Conservation (phyloP, 2,329 filamentous ascomycete genomes). For the Xylariomycetidae sp. region DNA sequence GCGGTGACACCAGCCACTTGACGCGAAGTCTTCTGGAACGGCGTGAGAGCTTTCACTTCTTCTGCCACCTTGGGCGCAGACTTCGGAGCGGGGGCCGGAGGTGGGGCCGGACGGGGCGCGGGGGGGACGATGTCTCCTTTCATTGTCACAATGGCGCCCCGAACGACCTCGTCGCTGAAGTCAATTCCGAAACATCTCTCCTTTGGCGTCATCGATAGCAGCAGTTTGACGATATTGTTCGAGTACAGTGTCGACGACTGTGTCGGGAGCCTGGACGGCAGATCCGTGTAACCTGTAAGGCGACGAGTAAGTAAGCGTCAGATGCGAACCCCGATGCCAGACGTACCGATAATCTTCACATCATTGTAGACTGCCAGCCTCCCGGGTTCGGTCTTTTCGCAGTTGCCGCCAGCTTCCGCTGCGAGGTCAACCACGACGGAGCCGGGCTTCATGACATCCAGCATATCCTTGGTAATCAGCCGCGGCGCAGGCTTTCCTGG, state of each 20-base stretch:
- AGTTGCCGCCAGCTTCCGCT: conserved; percentile 83
- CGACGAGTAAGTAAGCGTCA: conserved; percentile 25
- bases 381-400: conserved; percentile 71
- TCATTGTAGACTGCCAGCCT: conserved; percentile 66
- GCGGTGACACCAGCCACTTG: conserved; percentile 70
- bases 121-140: conserved; percentile 71
- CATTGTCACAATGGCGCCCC: conserved; percentile 75
- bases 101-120: conserved; percentile 60
- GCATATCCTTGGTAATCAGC: conserved; percentile 73
- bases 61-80: conserved; percentile 37
- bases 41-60: conserved; percentile 63
- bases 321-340: no score
- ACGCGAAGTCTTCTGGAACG: conserved; percentile 73
- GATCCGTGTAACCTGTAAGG: conserved; percentile 67
- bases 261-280: conserved; percentile 79
- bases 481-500: conserved; percentile 78
- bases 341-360: conserved; percentile 74
- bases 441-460: conserved; percentile 82
- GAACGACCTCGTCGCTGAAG: conserved; percentile 76
- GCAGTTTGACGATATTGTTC: conserved; percentile 87
- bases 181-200: conserved; percentile 77
- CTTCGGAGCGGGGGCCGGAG: conserved; percentile 44
- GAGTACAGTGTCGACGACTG: conserved; percentile 88
- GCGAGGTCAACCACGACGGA: conserved; percentile 85
- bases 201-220: conserved; percentile 73